Percentiles rank a stretch among this genome's conserved stretches.
Evolutionary conservation across 1,284 basidiomycete species (phyloP).

Genomic region (Naganishia liquefaciens): DNA sequence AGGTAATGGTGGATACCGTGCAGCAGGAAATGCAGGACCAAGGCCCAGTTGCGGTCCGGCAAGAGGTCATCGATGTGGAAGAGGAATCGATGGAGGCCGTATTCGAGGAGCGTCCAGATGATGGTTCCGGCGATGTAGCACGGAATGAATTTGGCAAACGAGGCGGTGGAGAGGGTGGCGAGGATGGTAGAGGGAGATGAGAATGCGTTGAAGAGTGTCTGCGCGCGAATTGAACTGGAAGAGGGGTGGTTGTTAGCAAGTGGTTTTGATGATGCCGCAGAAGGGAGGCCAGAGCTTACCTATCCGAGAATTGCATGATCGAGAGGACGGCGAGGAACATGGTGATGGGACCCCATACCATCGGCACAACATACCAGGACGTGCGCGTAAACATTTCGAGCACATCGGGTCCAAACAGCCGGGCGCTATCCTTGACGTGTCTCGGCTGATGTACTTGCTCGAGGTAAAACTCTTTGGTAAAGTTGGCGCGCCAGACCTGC

Average conservation of each 20-base stretch:
- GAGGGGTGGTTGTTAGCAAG: background rate
- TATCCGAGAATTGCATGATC: slow-evolving; percentile 71
- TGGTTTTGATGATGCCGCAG: background rate
- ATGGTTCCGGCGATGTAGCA: slow-evolving; percentile 82
- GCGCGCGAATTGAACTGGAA: slow-evolving; percentile 43
- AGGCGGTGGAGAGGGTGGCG: slow-evolving; percentile 34
- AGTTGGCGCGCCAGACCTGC: slow-evolving; percentile 82
- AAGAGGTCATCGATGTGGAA: slow-evolving; percentile 94
- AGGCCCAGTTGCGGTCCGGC: slow-evolving; percentile 76
- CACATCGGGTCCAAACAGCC: slow-evolving; percentile 77
- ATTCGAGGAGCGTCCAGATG: slow-evolving; percentile 95
- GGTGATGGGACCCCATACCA: slow-evolving; percentile 89
- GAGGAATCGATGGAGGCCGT: slow-evolving; percentile 91
- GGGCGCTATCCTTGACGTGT: slow-evolving; percentile 81
- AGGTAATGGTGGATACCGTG: slow-evolving; percentile 98
- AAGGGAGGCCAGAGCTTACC: slow-evolving; percentile 35
- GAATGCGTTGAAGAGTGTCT: slow-evolving; percentile 40
- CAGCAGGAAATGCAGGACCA: slow-evolving; percentile 87
- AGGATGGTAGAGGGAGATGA: slow-evolving; percentile 38
- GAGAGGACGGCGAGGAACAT: slow-evolving; percentile 78
- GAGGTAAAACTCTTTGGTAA: slow-evolving; percentile 92
- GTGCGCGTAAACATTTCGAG: slow-evolving; percentile 89
- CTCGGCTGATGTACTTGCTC: slow-evolving; percentile 95
- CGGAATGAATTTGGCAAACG: slow-evolving; percentile 50
- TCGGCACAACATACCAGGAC: slow-evolving; percentile 90